phyloP scores from a whole-genome alignment of 1,139 yeast species.

The Kodamaea derodonti region DNA sequence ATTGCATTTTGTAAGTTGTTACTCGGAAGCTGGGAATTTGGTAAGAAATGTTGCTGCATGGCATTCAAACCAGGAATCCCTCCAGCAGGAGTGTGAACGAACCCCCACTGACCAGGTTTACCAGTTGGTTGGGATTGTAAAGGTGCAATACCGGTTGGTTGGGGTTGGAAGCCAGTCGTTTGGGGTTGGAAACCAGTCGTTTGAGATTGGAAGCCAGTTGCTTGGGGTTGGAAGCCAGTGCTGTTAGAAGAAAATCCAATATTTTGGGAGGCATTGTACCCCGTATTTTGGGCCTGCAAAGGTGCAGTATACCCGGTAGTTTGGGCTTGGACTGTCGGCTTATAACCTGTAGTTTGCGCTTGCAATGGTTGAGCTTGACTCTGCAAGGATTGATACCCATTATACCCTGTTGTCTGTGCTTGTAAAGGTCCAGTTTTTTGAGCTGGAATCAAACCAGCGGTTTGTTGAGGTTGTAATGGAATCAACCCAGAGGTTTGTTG shows the following conservation, averaged over 20 bases:
- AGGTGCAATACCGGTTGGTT: slow-evolving; percentile 31
- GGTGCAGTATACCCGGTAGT: slow-evolving; percentile 4
- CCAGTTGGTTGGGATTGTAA: slow-evolving; percentile 60
- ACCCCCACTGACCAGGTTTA: slow-evolving; percentile 81
- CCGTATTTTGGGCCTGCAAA: slow-evolving; percentile 7
- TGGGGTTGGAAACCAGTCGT: slow-evolving; percentile 33
- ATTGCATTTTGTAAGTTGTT: slow-evolving; percentile 46
- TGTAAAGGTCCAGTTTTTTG: slow-evolving; percentile 31
- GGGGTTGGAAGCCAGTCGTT: slow-evolving; percentile 24
- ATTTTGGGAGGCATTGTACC: slow-evolving; percentile 2
- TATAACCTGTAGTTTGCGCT: slow-evolving; percentile 10
- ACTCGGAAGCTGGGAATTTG: slow-evolving; percentile 44
- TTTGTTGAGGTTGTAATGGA: slow-evolving; percentile 48
- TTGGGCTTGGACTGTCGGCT: slow-evolving; percentile 14
- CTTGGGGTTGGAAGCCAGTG: slow-evolving; percentile 34
- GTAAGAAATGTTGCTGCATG: slow-evolving; percentile 74
- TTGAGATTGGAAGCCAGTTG: slow-evolving; percentile 15
- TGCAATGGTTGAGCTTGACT: slow-evolving; percentile 11
- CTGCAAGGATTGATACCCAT: slow-evolving; percentile 7
- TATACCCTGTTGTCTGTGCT: slow-evolving; percentile 19
- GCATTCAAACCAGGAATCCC: slow-evolving; percentile 75
- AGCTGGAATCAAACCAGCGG: slow-evolving; percentile 44
- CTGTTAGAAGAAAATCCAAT: slow-evolving; percentile 27
- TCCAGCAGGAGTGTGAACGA: slow-evolving; percentile 67
- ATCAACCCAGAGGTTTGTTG: slow-evolving; percentile 45